Evolutionary conservation across 2,329 filamentous ascomycete species (phyloP).

Genomic region (Diaporthe capsici): DNA sequence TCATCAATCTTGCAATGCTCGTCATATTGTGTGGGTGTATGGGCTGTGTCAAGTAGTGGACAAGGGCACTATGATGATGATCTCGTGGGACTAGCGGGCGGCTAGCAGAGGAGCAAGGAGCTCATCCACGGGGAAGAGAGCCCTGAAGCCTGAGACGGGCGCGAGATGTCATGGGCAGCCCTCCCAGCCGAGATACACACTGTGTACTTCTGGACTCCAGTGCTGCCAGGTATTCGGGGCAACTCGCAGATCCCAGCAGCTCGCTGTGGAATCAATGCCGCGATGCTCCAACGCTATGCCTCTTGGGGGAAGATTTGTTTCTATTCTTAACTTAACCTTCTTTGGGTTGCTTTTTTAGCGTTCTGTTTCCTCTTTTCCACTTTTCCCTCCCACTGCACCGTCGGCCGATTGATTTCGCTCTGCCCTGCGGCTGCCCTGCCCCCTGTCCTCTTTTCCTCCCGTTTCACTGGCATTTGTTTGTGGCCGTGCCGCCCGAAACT

Average conservation of each 20-base stretch:
- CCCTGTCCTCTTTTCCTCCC: constrained; percentile 25
- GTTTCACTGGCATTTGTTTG: constrained; percentile 29
- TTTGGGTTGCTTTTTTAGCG: constrained; percentile 40
- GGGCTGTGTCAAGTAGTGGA: constrained; percentile 17
- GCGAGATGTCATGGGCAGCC: constrained; percentile 19
- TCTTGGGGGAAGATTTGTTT: constrained; percentile 17
- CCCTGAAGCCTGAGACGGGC: constrained; percentile 5
- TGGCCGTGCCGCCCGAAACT: constrained; percentile 28
- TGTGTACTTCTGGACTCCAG: constrained; percentile 36
- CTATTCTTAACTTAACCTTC: constrained; percentile 43
- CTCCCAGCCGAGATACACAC: constrained; percentile 8
- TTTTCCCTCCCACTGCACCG: constrained; percentile 25
- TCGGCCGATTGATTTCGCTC: constrained; percentile 37
- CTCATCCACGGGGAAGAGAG: constrained; percentile 26
- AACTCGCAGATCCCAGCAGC: constrained; percentile 38
- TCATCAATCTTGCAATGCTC: constrained; percentile 27
- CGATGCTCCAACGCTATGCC: constrained; percentile 25
- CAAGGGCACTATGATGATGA: constrained; percentile 1
- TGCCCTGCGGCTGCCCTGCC: constrained; percentile 1
- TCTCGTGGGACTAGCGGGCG: constrained; percentile 21
- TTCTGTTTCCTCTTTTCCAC: constrained; percentile 22
- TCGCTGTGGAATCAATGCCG: constrained; percentile 36
- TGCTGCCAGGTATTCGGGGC: constrained; percentile 12
- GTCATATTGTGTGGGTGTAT: constrained; percentile 27
- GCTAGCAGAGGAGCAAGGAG: constrained; percentile 17